phyloP scores from a whole-genome alignment of 768 basidiomycete genomes.

The Lactifluus pinguis region DNA sequence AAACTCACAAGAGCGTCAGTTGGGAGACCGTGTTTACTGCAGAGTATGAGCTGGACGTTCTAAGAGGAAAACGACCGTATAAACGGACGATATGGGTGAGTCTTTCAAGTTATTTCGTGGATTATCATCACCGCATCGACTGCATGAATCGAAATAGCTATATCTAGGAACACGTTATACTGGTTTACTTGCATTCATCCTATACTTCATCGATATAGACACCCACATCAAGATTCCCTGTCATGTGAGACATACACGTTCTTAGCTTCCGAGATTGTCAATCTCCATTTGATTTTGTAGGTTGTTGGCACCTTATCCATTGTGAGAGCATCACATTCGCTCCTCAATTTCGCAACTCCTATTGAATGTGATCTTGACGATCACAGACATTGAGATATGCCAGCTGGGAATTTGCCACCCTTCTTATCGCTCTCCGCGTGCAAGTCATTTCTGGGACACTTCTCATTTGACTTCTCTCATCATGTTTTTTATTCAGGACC shows the following conservation, averaged over 20 bases:
- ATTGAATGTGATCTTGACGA: neutral
- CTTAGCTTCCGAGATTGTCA: neutral
- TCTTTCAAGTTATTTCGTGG: neutral
- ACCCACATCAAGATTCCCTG: neutral
- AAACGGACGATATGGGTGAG: no score
- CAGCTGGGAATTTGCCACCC: neutral
- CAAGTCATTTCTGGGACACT: neutral
- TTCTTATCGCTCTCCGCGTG: neutral
- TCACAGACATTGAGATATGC: neutral
- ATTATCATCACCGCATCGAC: neutral
- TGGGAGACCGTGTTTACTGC: no score
- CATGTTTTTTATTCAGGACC: neutral
- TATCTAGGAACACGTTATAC: slow-evolving; percentile 8
- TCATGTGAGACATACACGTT: neutral
- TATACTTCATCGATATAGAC: neutral
- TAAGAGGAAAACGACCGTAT: no score
- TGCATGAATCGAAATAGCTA: neutral
- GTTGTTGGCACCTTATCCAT: neutral
- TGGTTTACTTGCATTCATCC: neutral
- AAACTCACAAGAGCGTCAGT: no score
- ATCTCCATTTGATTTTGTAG: no score
- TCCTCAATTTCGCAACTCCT: neutral
- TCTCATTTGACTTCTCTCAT: neutral
- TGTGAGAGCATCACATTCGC: neutral
- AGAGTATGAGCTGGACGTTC: no score